Evolutionary conservation across 2,329 filamentous ascomycete species (phyloP).

Genomic region (Alternaria alternata): DNA sequence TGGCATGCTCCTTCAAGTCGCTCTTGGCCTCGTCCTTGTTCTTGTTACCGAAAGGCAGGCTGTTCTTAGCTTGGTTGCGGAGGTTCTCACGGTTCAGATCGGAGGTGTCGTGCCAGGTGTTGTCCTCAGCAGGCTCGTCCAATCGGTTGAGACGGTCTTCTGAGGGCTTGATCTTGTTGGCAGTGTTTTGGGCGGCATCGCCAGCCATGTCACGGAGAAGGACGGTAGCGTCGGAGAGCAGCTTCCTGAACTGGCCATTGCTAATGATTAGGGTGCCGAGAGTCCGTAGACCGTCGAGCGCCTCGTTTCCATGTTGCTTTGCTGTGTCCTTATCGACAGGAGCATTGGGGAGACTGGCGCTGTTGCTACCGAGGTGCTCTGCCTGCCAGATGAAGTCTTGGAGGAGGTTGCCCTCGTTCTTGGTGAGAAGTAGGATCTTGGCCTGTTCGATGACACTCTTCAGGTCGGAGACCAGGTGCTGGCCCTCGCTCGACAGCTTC

Average conservation of each 20-base stretch:
- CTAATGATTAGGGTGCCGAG: conserved; percentile 89
- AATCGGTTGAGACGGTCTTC: conserved; percentile 80
- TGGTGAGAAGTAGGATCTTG: conserved; percentile 84
- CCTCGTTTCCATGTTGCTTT: conserved; percentile 83
- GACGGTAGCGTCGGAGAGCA: conserved; percentile 79
- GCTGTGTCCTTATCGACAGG: conserved; percentile 79
- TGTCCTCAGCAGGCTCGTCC: conserved; percentile 85
- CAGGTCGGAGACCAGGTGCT: conserved; percentile 77
- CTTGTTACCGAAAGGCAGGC: conserved; percentile 62
- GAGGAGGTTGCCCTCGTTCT: conserved; percentile 92
- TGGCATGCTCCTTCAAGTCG: conserved; percentile 60
- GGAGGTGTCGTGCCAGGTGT: conserved; percentile 91
- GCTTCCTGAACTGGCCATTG: conserved; percentile 95
- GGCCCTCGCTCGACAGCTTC: conserved; percentile 84
- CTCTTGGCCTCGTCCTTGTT: conserved; percentile 65
- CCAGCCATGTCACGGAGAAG: conserved; percentile 90
- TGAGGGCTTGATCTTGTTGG: conserved; percentile 76
- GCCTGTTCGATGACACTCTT: conserved; percentile 82
- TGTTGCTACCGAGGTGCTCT: conserved; percentile 72
- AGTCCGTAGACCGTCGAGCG: conserved; percentile 83
- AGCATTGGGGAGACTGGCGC: conserved; percentile 67
- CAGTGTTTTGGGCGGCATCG: conserved; percentile 84
- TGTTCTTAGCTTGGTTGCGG: conserved; percentile 71
- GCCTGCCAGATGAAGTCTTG: conserved; percentile 99
- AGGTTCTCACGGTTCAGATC: conserved; percentile 75